Conservation (phyloP, 768 basidiomycete genomes). For the Amylocystis lapponica region DNA sequence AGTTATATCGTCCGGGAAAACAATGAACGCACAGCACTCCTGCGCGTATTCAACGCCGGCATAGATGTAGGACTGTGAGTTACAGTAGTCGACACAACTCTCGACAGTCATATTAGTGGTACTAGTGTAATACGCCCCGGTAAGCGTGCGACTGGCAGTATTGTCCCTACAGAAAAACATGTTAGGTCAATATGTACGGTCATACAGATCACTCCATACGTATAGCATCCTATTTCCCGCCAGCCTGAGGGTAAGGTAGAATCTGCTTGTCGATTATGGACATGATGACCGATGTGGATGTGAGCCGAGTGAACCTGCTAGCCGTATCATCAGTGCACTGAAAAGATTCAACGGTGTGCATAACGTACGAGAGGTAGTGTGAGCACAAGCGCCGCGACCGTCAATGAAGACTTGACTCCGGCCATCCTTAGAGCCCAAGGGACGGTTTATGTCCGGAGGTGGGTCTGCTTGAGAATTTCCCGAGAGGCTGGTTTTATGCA, state of each 20-base stretch:
- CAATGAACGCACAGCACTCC: slow-evolving; percentile 49
- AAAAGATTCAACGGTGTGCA: no score
- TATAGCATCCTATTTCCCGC: slow-evolving; percentile 16
- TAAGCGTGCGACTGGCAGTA: slow-evolving; percentile 51
- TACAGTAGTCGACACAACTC: slow-evolving; percentile 41
- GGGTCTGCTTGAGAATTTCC: not conserved
- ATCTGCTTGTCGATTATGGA: not conserved
- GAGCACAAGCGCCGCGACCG: slow-evolving; percentile 9
- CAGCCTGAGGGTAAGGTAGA: slow-evolving; percentile 6
- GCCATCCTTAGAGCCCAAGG: slow-evolving; percentile 8
- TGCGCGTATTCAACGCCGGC: slow-evolving; percentile 67
- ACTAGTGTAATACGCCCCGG: slow-evolving; percentile 39
- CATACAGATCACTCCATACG: slow-evolving; percentile 4
- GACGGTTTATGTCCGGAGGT: not conserved
- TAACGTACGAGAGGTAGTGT: slow-evolving; percentile 7
- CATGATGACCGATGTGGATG: not conserved
- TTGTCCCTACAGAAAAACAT: slow-evolving; percentile 41
- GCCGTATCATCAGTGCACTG: not conserved
- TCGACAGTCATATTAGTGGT: slow-evolving; percentile 58
- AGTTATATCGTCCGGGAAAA: not conserved
- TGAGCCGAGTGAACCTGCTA: not conserved
- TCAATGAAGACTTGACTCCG: slow-evolving; percentile 4
- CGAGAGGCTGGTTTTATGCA: no score
- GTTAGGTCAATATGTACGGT: not conserved
- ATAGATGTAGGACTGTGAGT: slow-evolving; percentile 44